phyloP scores from a whole-genome alignment of 257 asterid species.

The Nicotiana sylvestris region DNA sequence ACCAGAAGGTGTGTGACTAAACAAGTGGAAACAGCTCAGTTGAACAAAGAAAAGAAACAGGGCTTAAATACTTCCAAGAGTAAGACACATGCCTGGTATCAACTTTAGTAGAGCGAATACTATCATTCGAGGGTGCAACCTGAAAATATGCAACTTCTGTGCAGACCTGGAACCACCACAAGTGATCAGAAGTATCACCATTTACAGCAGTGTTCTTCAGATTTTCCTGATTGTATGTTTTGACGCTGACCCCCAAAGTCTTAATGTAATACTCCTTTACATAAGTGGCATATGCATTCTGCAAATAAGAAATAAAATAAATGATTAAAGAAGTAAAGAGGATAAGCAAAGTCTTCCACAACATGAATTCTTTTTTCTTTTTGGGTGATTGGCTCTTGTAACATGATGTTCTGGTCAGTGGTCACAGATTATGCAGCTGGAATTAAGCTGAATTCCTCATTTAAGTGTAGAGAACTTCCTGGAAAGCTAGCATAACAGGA shows the following conservation, averaged over 20 bases:
- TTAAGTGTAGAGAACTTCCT: neutral
- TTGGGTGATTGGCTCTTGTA: neutral
- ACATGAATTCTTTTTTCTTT: neutral
- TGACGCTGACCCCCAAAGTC: slow-evolving; percentile 47
- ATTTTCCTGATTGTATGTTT: slow-evolving; percentile 64
- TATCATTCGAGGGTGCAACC: slow-evolving; percentile 91
- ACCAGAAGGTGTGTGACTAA: neutral
- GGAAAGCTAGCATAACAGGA: neutral
- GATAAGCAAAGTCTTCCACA: neutral
- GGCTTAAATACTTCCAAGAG: neutral
- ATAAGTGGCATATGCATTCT: slow-evolving; percentile 86
- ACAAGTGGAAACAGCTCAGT: neutral
- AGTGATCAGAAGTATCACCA: slow-evolving; percentile 49
- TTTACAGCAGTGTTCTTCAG: slow-evolving; percentile 49
- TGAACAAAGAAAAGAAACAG: neutral
- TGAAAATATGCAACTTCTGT: slow-evolving; percentile 98
- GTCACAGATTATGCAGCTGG: neutral
- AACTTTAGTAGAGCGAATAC: slow-evolving; percentile 76
- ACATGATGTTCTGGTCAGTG: neutral
- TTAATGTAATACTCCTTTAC: slow-evolving; percentile 56
- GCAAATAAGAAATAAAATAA: slow-evolving; percentile 22
- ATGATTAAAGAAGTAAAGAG: neutral
- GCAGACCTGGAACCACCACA: slow-evolving; percentile 99
- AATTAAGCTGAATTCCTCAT: neutral
- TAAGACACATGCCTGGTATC: slow-evolving; percentile 55